Evolutionary conservation across 768 basidiomycete genomes (phyloP).

Genomic region (Pleurotus ostreatus): DNA sequence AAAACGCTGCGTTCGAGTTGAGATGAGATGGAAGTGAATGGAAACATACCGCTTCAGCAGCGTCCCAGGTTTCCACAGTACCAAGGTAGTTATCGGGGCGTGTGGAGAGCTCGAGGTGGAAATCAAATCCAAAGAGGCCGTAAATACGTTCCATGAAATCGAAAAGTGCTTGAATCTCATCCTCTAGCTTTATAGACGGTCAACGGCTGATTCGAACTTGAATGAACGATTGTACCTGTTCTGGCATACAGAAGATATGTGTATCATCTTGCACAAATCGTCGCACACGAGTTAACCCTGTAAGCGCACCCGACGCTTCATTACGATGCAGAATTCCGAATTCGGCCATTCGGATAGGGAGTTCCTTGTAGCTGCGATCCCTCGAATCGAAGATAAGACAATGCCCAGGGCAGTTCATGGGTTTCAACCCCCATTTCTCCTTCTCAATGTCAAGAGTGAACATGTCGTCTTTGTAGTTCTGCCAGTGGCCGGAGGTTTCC

Average conservation of each 20-base stretch:
- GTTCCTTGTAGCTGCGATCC: slow-evolving; percentile 91
- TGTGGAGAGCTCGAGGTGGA: slow-evolving; percentile 91
- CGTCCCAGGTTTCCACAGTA: slow-evolving; percentile 83
- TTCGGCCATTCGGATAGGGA: slow-evolving; percentile 97
- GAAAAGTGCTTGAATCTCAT: slow-evolving; percentile 83
- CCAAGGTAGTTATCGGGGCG: slow-evolving; percentile 95
- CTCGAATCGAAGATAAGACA: slow-evolving; percentile 93
- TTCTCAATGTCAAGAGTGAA: slow-evolving; percentile 93
- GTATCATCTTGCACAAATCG: slow-evolving; percentile 98
- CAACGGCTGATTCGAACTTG: slow-evolving; percentile 1
- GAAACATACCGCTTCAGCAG: slow-evolving; percentile 69
- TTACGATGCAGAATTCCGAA: slow-evolving; percentile 97
- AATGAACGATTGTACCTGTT: slow-evolving; percentile 50
- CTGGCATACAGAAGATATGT: slow-evolving; percentile 96
- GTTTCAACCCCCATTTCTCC: slow-evolving; percentile 93
- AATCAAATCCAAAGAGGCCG: slow-evolving; percentile 91
- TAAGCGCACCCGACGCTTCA: slow-evolving; percentile 91
- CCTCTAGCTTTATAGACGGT: slow-evolving; percentile 56
- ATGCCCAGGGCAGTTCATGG: slow-evolving; percentile 99
- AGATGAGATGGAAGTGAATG: neutral
- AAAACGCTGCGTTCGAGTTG: slow-evolving; percentile 7
- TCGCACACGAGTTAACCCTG: slow-evolving; percentile 89
- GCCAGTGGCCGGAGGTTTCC: slow-evolving; percentile 98
- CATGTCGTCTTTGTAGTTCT: slow-evolving; percentile 98
- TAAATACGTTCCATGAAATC: slow-evolving; percentile 96